These are phyloP conservation scores for Spergularia bocconei DNA, from an alignment of 148 eudicot genomes.

Conservation along the genomic window DNA sequence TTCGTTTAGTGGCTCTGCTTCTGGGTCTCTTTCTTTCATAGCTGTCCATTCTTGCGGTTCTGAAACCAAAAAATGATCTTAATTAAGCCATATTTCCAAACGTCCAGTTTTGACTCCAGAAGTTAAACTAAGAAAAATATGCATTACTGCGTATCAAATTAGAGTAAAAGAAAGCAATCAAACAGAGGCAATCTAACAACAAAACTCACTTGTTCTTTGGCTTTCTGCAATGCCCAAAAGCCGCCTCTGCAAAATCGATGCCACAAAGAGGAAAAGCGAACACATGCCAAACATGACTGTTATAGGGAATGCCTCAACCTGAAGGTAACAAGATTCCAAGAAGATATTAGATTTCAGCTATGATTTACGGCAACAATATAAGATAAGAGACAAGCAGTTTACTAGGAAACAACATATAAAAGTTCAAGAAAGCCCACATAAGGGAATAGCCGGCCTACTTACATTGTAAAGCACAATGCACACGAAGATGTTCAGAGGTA, in stretches of 20 bases:
- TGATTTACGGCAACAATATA: background rate
- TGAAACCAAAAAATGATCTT: constrained; percentile 18
- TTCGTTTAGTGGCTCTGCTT: constrained; percentile 49
- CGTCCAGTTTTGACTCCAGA: background rate
- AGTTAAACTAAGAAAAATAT: background rate
- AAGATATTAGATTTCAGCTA: background rate
- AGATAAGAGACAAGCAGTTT: background rate
- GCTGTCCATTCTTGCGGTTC: constrained; percentile 49
- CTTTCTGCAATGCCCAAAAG: constrained; percentile 59
- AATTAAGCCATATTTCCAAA: background rate
- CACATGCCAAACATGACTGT: constrained; percentile 99
- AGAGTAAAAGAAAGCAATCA: background rate
- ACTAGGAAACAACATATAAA: background rate
- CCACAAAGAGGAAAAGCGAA: constrained; percentile 88
- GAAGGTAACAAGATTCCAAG: constrained; percentile 15
- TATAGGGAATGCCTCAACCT: constrained; percentile 97
- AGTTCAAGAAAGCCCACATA: background rate
- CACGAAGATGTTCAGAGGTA: constrained; percentile 93
- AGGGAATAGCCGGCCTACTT: constrained; percentile 24
- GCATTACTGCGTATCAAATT: background rate
- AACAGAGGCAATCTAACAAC: background rate
- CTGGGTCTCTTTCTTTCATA: constrained; percentile 46
- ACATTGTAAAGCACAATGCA: constrained; percentile 95
- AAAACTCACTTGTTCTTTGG: constrained; percentile 71
- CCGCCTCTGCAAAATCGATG: constrained; percentile 84